Conservation (phyloP, 2,329 filamentous ascomycete species). For the Fusarium foetens region DNA sequence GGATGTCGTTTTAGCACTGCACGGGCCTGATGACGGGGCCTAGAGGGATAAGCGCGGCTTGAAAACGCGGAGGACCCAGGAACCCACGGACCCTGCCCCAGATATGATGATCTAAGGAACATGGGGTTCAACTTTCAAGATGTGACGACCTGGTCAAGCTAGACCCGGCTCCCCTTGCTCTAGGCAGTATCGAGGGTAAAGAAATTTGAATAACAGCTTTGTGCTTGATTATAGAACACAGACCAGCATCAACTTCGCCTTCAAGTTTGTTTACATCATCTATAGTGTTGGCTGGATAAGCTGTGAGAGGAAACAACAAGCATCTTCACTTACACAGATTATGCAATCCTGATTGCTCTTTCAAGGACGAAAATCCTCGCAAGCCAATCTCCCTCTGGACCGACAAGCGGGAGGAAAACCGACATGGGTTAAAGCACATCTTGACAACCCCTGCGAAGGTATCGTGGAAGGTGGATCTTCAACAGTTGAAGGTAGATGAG, state of each 20-base stretch:
- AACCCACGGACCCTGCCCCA: conserved; percentile 40
- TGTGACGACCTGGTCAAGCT: conserved; percentile 23
- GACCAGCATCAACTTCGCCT: conserved; percentile 1
- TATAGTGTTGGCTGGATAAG: conserved; percentile 12
- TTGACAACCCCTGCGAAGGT: conserved; percentile 23
- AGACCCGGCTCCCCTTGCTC: conserved; percentile 11
- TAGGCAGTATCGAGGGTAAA: neutral
- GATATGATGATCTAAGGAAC: conserved; percentile 24
- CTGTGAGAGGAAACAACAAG: conserved; percentile 28
- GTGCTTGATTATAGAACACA: neutral
- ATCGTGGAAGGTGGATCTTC: conserved; percentile 35
- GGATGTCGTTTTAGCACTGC: conserved; percentile 34
- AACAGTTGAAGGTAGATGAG: conserved; percentile 34
- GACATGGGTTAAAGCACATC: conserved; percentile 24
- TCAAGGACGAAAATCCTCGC: conserved; percentile 2
- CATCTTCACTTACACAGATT: conserved; percentile 16
- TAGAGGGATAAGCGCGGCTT: conserved; percentile 38
- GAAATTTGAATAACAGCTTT: neutral
- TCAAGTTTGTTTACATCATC: conserved; percentile 1
- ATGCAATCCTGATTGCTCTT: neutral
- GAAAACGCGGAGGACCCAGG: conserved; percentile 40
- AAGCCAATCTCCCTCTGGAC: conserved; percentile 24
- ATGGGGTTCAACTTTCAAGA: conserved; percentile 14
- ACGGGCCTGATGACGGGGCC: conserved; percentile 28
- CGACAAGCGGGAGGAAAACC: conserved; percentile 12